These are phyloP conservation scores for Mrakia hoshinonis DNA, from an alignment of 768 basidiomycete genomes.

Conservation along the genomic window DNA sequence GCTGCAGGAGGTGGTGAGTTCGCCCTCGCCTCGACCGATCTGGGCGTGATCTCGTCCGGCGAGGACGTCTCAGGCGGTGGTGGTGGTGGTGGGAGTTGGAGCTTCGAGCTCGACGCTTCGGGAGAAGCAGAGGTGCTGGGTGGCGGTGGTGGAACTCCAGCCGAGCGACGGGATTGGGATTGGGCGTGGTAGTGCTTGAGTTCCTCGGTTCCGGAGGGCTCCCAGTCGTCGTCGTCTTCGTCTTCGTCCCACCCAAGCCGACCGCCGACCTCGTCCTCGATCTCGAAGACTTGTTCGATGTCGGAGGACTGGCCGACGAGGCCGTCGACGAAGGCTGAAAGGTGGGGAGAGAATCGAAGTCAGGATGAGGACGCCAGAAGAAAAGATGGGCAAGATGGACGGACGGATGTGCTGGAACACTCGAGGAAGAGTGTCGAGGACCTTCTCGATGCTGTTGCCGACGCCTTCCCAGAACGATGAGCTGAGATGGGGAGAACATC, in stretches of 20 bases:
- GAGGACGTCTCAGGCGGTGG: conserved; percentile 2
- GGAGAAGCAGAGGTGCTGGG: neutral
- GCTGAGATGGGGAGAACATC: neutral
- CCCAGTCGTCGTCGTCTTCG: conserved; percentile 15
- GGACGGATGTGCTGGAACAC: conserved; percentile 62
- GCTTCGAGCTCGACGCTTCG: neutral
- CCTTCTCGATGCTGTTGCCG: conserved; percentile 49
- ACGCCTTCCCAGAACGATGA: conserved; percentile 9
- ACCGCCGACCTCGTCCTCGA: conserved; percentile 49
- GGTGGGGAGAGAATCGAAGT: conserved; percentile 4
- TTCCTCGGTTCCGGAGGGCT: neutral
- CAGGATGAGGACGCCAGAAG: neutral
- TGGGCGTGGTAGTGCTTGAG: too few relatives aligned
- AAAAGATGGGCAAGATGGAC: conserved; percentile 36
- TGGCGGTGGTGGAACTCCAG: too few relatives aligned
- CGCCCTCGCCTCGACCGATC: neutral
- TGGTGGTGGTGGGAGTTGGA: neutral
- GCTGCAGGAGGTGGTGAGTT: neutral
- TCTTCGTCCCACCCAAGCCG: conserved; percentile 16
- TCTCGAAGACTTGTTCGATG: conserved; percentile 75
- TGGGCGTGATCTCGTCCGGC: conserved; percentile 1
- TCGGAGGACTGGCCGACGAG: conserved; percentile 61
- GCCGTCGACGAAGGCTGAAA: conserved; percentile 68
- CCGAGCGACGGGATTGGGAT: too few relatives aligned
- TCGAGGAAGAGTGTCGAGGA: conserved; percentile 69